Base-by-base conservation (phyloP, 192 early-diverging fungal genomes). In the Coemansia sp. region DNA sequence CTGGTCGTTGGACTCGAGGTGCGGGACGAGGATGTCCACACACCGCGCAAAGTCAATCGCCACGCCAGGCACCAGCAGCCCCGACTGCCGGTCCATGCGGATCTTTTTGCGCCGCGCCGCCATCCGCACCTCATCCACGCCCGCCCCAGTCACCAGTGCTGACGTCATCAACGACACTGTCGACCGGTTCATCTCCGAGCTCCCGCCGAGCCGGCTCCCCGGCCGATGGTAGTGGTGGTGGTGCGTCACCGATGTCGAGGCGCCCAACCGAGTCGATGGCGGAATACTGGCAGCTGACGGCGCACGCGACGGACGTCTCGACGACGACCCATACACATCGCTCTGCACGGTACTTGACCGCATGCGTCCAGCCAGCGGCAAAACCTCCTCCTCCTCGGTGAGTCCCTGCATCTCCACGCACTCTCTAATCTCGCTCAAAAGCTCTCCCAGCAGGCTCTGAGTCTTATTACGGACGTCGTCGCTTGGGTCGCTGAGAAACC, bases 401-500 rank as follows among this genome's bases (percentile, higher is more conserved):
- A 36, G 9, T 6, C 69, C 58, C 34, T 38, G 60, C 60, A 90
- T 31, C 63, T 83, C 81, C 24, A 83, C 76, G 64, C 81, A 83
- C 70, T 84, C 78, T 10, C 89, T 75, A 43, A 99, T 93, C 72
- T 99, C 97, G 22, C 87, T 87, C 73, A 99, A 84, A 72, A 99
- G 94, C 79, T 97, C 96, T 20, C 87, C 90, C 50, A 99, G 84
- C 1, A 96, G 81, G 58, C 87, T 91, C 44, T 90, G 89, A 1
- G 96, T 94, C 50, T 91, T 87, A 13, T 87, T 90, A 22, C 95
- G 86, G 18, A 99, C 94, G 82, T 98, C 96, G 41, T 92, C 88
- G 78, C 89, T 94, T 3, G 92, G 85, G 74, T 99, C 98, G 78
- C 88, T 92, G 44, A 99, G 85, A 62, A 95, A 98, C 38, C 87